phyloP scores from a whole-genome alignment of 768 basidiomycete genomes.

The Epithele typhae region DNA sequence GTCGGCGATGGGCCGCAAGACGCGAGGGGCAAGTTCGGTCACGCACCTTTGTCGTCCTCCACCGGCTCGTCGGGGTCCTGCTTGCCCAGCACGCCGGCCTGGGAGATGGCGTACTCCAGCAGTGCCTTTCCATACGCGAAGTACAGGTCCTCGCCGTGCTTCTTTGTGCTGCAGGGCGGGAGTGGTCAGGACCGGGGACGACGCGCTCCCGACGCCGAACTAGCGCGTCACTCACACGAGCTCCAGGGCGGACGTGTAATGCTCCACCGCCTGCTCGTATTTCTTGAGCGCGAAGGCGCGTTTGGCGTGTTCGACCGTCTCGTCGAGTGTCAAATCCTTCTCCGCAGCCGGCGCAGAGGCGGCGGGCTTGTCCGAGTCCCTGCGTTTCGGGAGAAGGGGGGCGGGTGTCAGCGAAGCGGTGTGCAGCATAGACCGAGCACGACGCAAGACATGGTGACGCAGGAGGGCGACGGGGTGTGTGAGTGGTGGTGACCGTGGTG shows the following conservation, averaged over 20 bases:
- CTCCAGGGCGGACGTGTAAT: conserved; percentile 83
- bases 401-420: no score
- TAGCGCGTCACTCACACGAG: conserved; percentile 58
- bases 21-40: no score
- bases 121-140: conserved; percentile 91
- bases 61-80: conserved; percentile 60
- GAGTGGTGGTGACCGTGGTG: neutral
- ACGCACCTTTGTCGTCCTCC: conserved; percentile 37
- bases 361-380: conserved; percentile 9
- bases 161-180: conserved; percentile 50
- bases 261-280: conserved; percentile 80
- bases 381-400: neutral
- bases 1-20: no score
- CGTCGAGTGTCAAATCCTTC: conserved; percentile 36
- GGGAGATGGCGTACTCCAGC: conserved; percentile 86
- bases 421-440: neutral
- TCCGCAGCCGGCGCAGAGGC: conserved; percentile 10
- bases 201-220: conserved; percentile 5
- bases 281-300: conserved; percentile 86
- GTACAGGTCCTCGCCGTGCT: conserved; percentile 82
- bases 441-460: conserved; percentile 11
- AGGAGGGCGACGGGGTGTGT: neutral
- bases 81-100: conserved; percentile 85
- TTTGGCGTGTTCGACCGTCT: conserved; percentile 71
- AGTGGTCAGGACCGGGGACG: conserved; percentile 4